A percentile compares a stretch with the other conserved stretches of the same genome.
These are phyloP conservation scores for Globisporangium splendens DNA, from an alignment of 352 stramenopile species.

Conservation along the genomic window DNA sequence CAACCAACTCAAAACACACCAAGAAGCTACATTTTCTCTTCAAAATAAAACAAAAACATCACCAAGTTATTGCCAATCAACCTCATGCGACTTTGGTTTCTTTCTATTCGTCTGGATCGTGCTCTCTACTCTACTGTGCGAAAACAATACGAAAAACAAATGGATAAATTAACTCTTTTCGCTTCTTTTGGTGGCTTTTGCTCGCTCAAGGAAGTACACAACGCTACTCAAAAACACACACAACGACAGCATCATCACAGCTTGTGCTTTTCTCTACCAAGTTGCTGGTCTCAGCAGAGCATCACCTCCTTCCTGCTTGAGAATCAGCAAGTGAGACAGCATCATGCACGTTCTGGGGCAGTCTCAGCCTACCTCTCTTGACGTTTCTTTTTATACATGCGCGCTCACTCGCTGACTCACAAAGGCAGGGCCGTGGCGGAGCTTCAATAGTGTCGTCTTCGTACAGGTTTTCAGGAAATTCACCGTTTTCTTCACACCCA, in stretches of 20 bases:
- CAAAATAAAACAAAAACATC: background rate
- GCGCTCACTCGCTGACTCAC: slow-evolving; percentile 74
- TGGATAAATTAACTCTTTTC: slow-evolving; percentile 6
- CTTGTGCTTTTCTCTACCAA: slow-evolving; percentile 24
- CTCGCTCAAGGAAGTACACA: background rate
- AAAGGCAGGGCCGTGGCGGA: slow-evolving; percentile 76
- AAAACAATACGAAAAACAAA: background rate
- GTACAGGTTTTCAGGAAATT: slow-evolving; percentile 82
- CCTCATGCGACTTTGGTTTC: background rate
- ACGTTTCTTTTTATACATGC: slow-evolving; percentile 33
- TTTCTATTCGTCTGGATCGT: background rate
- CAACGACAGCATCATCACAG: slow-evolving; percentile 9
- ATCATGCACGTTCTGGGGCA: slow-evolving; percentile 1
- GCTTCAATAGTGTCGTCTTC: slow-evolving; percentile 85
- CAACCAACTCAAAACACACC: background rate
- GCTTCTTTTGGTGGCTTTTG: background rate
- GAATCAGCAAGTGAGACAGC: background rate
- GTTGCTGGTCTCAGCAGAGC: no score
- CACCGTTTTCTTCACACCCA: slow-evolving; percentile 89
- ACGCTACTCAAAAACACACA: slow-evolving; percentile 9
- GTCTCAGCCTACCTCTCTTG: background rate
- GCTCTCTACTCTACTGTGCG: background rate
- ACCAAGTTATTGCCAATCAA: background rate
- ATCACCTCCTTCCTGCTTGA: slow-evolving; percentile 23
- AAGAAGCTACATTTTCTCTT: background rate